These are phyloP conservation scores for Ceratobasidium sp. DNA, from an alignment of 1,284 basidiomycete species.

Conservation along the genomic window DNA sequence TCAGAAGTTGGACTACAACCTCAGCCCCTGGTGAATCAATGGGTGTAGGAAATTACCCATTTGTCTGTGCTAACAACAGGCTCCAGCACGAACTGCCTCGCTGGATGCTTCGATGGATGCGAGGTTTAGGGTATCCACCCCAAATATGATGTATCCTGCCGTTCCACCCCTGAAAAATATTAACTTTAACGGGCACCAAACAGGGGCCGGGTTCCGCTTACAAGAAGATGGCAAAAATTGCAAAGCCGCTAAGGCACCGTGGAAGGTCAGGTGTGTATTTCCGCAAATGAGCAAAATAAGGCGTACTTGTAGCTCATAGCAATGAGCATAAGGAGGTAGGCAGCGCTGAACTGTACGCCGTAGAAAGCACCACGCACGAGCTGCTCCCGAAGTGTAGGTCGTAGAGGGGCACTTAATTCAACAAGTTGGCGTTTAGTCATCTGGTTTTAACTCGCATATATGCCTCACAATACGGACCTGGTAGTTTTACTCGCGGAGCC, in stretches of 20 bases:
- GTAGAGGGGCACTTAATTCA: background rate
- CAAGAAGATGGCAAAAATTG: constrained; percentile 41
- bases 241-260: constrained; percentile 6
- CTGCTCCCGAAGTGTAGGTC: constrained; percentile 28
- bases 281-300: background rate
- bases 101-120: background rate
- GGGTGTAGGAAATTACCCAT: background rate
- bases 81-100: constrained; percentile 9
- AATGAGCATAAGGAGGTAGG: constrained; percentile 40
- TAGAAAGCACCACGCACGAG: constrained; percentile 35
- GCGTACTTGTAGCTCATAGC: constrained; percentile 44
- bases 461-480: background rate
- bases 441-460: background rate
- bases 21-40: too few species aligned
- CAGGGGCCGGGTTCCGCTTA: background rate
- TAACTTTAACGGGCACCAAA: background rate
- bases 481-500: background rate
- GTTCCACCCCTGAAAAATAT: constrained; percentile 6
- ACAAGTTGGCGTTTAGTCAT: background rate
- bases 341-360: constrained; percentile 42
- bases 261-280: background rate
- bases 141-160: constrained; percentile 33
- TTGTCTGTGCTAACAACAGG: constrained; percentile 9
- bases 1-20: too few species aligned
- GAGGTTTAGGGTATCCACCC: constrained; percentile 25